Evolutionary conservation across 768 basidiomycete species (phyloP), one percentile per base, ranked within the genome.

Genomic region (Flagelloscypha sp.): DNA sequence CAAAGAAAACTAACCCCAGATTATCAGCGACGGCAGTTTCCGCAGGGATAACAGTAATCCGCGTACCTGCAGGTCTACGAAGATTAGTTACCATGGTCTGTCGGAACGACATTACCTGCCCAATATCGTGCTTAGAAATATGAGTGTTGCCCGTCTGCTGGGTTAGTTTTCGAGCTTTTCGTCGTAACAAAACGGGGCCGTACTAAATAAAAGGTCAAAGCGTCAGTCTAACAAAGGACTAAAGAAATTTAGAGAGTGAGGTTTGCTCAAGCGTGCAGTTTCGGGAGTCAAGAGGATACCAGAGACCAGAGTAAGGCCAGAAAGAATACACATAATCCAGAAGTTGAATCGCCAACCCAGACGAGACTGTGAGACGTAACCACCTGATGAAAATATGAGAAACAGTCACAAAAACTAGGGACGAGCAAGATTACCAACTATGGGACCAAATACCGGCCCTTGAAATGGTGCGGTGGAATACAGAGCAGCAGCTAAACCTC

Each of bases 281-380:
- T 82, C 79, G 6, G 75, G 70, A 10, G 70, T 65, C 30, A 58
- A 38, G 35, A 76, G 54, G 35, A 72, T 63, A 4, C 70, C 68
- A 3, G 63, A 45, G 17, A 70, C 38, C 13, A 72, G 57, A 13
- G 66, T 68, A 32, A 70, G 35, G 3, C 44, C 58, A 10, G 75
- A 62, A 38, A 76, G 64, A 15, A 74, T 68, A 44, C 77, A 65
- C 61, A 74, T 73, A 37, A 81, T 59, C 75, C 76, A 78, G 51
- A 80, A 81, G 35, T 72, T 71, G 48, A 74, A 75, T 24, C 68
- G 64, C 76, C 76, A 82, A 13, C 70, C 72, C 7, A 74, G 60
- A 16, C 46, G 55, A 7, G 57, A 53, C 52, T 68, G 50, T 11
- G 66, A 70, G 9, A 76, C 69, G 53, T 70, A 78, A n/a, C 76